Evolutionary conservation across 352 stramenopile genomes (phyloP).

Genomic region (Phytophthora sojae): DNA sequence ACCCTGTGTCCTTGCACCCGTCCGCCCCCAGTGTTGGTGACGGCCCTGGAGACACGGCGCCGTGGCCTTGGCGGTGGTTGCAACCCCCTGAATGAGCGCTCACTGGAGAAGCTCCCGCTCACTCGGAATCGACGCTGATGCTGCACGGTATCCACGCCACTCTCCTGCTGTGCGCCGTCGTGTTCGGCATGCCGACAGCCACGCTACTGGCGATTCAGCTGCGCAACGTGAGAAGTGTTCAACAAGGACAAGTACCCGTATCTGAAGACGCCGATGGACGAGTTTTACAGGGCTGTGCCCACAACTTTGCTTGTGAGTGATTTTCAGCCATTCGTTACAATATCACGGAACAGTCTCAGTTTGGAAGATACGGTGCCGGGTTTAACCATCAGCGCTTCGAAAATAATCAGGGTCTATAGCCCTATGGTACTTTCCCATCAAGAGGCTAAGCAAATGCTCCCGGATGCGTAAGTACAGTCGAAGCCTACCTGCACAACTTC

Average conservation of each 20-base stretch:
- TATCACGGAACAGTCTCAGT: too few species aligned
- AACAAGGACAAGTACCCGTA: constrained; percentile 92
- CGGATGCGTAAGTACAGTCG: too few species aligned
- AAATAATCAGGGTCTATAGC: too few species aligned
- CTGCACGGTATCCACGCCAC: constrained; percentile 64
- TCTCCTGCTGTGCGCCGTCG: constrained; percentile 58
- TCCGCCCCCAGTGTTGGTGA: constrained; percentile 4
- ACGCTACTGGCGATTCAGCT: constrained; percentile 72
- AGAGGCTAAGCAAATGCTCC: too few species aligned
- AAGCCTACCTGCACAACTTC: too few species aligned
- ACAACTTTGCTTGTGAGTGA: constrained; percentile 72
- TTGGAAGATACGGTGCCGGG: too few species aligned
- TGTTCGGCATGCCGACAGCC: constrained; percentile 76
- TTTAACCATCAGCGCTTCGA: too few species aligned
- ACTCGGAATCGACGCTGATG: constrained; percentile 43
- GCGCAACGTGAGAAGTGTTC: constrained; percentile 86
- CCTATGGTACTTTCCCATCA: too few species aligned
- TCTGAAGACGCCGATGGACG: constrained; percentile 78
- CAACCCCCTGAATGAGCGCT: constrained; percentile 40
- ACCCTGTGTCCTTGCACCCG: constrained; percentile 49
- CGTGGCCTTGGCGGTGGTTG: constrained; percentile 35
- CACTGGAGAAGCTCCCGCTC: constrained; percentile 1
- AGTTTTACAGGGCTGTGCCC: constrained; percentile 66
- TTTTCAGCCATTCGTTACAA: too few species aligned
- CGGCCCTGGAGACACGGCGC: neutral